Evolutionary conservation across 2,329 filamentous ascomycete genomes (phyloP).

Genomic region (Stachybotrys chlorohalonatus): DNA sequence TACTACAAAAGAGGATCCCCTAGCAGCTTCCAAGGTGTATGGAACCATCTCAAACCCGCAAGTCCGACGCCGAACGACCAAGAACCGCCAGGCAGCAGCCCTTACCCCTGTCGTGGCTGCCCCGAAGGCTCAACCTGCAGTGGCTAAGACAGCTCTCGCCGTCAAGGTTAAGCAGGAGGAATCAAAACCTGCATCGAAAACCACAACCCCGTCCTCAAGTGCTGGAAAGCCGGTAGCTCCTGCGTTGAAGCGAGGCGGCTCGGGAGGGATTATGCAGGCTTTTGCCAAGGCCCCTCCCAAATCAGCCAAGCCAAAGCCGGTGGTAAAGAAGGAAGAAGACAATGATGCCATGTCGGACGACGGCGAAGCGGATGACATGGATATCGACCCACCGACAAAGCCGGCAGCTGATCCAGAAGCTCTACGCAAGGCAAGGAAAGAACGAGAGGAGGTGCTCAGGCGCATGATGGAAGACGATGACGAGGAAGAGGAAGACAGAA

Average conservation of each 20-base stretch:
- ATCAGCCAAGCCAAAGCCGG: slow-evolving; percentile 39
- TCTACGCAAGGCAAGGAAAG: slow-evolving; percentile 18
- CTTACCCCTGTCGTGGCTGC: slow-evolving; percentile 15
- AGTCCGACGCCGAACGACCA: slow-evolving; percentile 43
- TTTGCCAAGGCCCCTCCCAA: slow-evolving; percentile 55
- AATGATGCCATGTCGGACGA: slow-evolving; percentile 25
- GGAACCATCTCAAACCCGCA: slow-evolving; percentile 68
- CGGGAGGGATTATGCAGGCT: slow-evolving; percentile 63
- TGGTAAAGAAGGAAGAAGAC: slow-evolving; percentile 20
- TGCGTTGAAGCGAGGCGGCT: slow-evolving; percentile 46
- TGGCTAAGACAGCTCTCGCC: slow-evolving; percentile 4
- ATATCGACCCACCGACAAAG: slow-evolving; percentile 18
- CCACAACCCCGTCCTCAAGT: slow-evolving; percentile 15
- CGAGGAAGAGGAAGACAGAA: slow-evolving; percentile 47
- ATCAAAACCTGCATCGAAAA: slow-evolving; percentile 11
- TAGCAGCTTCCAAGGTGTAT: slow-evolving; percentile 51
- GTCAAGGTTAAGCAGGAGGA: slow-evolving; percentile 22
- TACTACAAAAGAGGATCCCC: slow-evolving; percentile 47
- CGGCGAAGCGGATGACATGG: slow-evolving; percentile 29
- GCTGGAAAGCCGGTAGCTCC: slow-evolving; percentile 23
- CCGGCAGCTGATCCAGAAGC: slow-evolving; percentile 13
- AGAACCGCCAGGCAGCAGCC: slow-evolving; percentile 15
- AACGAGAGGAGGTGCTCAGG: slow-evolving; percentile 28
- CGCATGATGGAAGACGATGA: slow-evolving; percentile 42
- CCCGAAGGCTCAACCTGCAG: slow-evolving; percentile 18